Base-by-base conservation (phyloP, 2,329 filamentous ascomycete genomes). In the Acephala macrosclerotiorum region DNA sequence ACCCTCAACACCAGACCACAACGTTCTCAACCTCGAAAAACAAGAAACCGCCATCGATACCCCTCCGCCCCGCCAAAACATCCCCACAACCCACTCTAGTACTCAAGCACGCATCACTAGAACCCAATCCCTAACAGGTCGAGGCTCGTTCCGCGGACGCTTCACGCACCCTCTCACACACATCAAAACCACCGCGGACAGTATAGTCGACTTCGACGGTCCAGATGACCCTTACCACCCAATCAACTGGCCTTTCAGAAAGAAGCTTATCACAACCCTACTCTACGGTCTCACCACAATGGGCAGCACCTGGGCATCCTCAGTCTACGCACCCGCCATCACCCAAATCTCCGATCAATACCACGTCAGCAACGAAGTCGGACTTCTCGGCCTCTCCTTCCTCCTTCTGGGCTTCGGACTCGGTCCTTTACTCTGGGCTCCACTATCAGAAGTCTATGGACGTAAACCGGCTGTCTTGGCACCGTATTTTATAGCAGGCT, bases 131-230 rank as follows among this genome's bases (percentile, higher is more conserved):
- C 66, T 72, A 20, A 70, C 61, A 5, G 40, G 66, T 29, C 59
- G 65, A 25, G 62, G 58, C 33, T 61, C 66, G 3, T 38, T 38
- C 16, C 59, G 63, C 40, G 59, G 61, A 25, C 61, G 60, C 1
- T 75, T 74, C 60, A 70, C 69, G 0, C 73, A 74, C 58, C 70
- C 73, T 4, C 62, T 73, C 5, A 56, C 69, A 33, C 70, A 72
- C 64, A 40, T 68, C 12, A 80, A 78, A 45, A 87, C 84, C 0
- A 77, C 77, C 1, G 72, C 78, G 6, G 82, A 80, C 0, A 67
- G 72, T 3, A 67, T 93, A 14, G 91, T 94, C 26, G 89, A 92
- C 65, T 94, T 93, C 69, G 91, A 93, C 9, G 90, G 91, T 0
- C 82, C 82, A 0, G 86, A 91, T 66, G 92, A 94, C 76, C 89